These are phyloP conservation scores for Aphanomyces cochlioides DNA, from an alignment of 352 stramenopile genomes.

Conservation along the genomic window DNA sequence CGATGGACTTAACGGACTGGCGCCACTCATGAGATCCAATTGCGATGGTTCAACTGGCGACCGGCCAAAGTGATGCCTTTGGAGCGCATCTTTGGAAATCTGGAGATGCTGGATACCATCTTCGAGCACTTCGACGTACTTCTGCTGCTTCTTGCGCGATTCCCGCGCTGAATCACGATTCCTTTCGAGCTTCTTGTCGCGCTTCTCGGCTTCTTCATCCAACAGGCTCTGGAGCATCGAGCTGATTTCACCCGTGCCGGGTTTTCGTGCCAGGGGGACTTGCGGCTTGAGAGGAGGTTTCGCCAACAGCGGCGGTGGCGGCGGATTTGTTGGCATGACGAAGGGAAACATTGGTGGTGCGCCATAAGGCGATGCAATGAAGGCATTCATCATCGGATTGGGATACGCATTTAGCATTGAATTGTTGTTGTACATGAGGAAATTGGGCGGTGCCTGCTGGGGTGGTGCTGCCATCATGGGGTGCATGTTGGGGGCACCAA, in stretches of 20 bases:
- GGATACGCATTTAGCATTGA: too few species aligned
- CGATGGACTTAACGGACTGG: conserved; percentile 45
- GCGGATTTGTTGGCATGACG: conserved; percentile 34
- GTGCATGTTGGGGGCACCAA: too few species aligned
- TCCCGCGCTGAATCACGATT: conserved; percentile 84
- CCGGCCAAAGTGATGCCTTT: conserved; percentile 69
- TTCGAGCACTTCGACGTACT: conserved; percentile 82
- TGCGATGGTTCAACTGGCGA: conserved; percentile 25
- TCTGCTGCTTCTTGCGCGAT: conserved; percentile 82
- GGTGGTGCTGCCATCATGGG: too few species aligned
- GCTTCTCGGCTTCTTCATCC: conserved; percentile 85
- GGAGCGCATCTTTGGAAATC: conserved; percentile 72
- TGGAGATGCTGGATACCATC: conserved; percentile 84
- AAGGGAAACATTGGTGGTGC: conserved; percentile 37
- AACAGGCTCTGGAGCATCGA: conserved; percentile 85
- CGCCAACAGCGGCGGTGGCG: not conserved
- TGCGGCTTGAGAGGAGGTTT: conserved; percentile 40
- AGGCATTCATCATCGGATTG: too few species aligned
- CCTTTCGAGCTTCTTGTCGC: conserved; percentile 85
- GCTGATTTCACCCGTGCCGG: conserved; percentile 73
- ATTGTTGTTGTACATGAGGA: too few species aligned
- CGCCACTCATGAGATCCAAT: conserved; percentile 39
- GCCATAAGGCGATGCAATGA: too few species aligned
- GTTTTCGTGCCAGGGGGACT: conserved; percentile 76
- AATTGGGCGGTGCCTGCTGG: too few species aligned